Evolutionary conservation across 2,329 filamentous ascomycete species (phyloP).

Genomic region (Raffaelea arxii): DNA sequence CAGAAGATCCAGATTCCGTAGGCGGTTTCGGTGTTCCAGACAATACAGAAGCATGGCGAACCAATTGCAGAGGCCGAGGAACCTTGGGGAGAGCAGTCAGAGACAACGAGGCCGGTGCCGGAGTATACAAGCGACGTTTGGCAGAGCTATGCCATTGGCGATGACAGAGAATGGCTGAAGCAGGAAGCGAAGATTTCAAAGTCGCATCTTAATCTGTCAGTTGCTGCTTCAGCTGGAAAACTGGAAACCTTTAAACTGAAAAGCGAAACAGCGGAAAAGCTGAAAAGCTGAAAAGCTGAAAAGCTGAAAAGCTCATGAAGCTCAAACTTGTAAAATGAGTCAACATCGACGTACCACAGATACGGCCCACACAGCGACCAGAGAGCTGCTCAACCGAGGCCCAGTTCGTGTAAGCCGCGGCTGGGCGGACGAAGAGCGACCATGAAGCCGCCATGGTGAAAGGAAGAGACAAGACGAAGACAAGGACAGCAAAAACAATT

Average conservation of each 20-base stretch:
- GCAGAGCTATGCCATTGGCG: slow-evolving; percentile 28
- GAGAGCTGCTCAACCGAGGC: slow-evolving; percentile 10
- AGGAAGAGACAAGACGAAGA: neutral
- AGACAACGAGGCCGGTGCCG: slow-evolving; percentile 12
- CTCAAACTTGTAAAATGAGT: too few relatives aligned
- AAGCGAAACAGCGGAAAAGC: neutral
- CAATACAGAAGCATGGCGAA: slow-evolving; percentile 29
- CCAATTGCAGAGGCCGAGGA: slow-evolving; percentile 24
- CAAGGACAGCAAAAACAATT: neutral
- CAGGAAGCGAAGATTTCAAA: neutral
- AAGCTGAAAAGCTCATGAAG: neutral
- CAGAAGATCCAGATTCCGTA: slow-evolving; percentile 10
- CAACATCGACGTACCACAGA: slow-evolving; percentile 13
- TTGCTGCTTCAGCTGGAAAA: too few relatives aligned
- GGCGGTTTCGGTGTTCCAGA: slow-evolving; percentile 15
- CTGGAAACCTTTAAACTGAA: neutral
- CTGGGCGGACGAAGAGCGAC: slow-evolving; percentile 14
- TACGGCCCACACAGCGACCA: slow-evolving; percentile 7
- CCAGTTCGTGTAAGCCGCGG: slow-evolving; percentile 11
- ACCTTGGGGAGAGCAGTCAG: slow-evolving; percentile 13
- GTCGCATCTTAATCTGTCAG: too few relatives aligned
- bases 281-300: neutral
- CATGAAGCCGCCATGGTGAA: slow-evolving; percentile 11
- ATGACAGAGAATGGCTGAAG: neutral
- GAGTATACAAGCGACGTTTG: neutral